Percentiles rank a stretch among this genome's conserved stretches.
Conservation (phyloP, 208 protist species). For the Trypanosoma platydactyli region DNA sequence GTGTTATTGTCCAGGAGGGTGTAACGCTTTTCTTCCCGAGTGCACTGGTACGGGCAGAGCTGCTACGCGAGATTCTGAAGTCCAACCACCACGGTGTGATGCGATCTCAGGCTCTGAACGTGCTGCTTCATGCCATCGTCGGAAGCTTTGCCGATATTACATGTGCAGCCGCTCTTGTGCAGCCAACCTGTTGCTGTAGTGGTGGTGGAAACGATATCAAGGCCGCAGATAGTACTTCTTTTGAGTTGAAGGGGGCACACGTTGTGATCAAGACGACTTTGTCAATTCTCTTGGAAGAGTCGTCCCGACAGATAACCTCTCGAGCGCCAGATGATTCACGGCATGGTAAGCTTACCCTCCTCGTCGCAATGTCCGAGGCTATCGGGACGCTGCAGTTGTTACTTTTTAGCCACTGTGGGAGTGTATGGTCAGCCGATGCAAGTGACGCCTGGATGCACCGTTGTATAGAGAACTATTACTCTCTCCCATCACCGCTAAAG, state of each 20-base stretch:
- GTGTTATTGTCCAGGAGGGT: slow-evolving; percentile 57
- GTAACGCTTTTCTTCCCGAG: slow-evolving; percentile 80
- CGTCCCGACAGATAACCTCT: slow-evolving; percentile 17
- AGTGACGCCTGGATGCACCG: background rate
- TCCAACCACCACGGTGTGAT: slow-evolving; percentile 13
- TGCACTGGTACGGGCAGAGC: slow-evolving; percentile 45
- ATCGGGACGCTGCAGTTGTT: slow-evolving; percentile 71
- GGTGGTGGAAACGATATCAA: background rate
- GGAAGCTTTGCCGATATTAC: slow-evolving; percentile 30
- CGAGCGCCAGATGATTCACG: slow-evolving; percentile 12
- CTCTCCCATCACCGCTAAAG: background rate
- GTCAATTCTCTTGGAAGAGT: slow-evolving; percentile 28
- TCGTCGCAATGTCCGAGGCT: slow-evolving; percentile 46
- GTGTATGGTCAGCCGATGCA: background rate
- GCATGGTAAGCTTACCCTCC: slow-evolving; percentile 19
- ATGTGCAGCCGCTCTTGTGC: slow-evolving; percentile 23
- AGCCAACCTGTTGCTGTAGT: background rate
- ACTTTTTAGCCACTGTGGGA: slow-evolving; percentile 56
- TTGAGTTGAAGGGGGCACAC: slow-evolving; percentile 2
- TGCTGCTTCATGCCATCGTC: slow-evolving; percentile 30
- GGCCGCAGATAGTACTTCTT: background rate
- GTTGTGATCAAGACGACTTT: slow-evolving; percentile 23
- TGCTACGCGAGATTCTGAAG: slow-evolving; percentile 67
- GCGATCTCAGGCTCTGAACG: slow-evolving; percentile 23
- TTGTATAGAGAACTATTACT: slow-evolving; percentile 14